Percentiles rank a stretch among this genome's conserved stretches.
phyloP scores from a whole-genome alignment of 1,139 yeast genomes.

The Scheffersomyces stambukii region DNA sequence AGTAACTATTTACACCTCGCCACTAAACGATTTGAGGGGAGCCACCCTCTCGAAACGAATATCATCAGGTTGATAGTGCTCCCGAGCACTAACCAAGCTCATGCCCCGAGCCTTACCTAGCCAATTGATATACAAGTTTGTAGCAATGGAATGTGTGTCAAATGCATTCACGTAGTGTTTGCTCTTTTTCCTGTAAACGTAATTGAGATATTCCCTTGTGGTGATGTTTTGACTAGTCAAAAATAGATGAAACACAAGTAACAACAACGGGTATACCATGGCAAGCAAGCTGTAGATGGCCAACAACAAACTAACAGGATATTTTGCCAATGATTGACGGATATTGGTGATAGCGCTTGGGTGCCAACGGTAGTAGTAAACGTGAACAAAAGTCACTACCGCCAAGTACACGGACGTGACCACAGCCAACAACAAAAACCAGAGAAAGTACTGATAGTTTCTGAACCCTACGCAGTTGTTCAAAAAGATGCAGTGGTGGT shows the following conservation, averaged over 20 bases:
- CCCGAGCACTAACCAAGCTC: constrained; percentile 34
- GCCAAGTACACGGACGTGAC: constrained; percentile 27
- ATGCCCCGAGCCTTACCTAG: constrained; percentile 46
- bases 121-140: constrained; percentile 47
- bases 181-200: constrained; percentile 18
- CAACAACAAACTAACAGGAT: constrained; percentile 47
- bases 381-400: constrained; percentile 2
- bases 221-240: constrained; percentile 59
- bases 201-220: constrained; percentile 61
- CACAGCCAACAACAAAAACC: constrained; percentile 31
- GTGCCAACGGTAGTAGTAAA: too few relatives aligned
- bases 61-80: constrained; percentile 36
- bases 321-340: constrained; percentile 17
- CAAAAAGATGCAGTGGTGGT: constrained; percentile 39
- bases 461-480: constrained; percentile 40
- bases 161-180: constrained; percentile 37
- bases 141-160: constrained; percentile 28
- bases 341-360: constrained; percentile 11
- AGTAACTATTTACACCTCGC: too few relatives aligned
- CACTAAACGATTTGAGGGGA: constrained; percentile 14
- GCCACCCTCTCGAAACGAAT: constrained; percentile 31
- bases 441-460: constrained; percentile 34
- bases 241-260: constrained; percentile 51
- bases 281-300: constrained; percentile 42
- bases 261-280: constrained; percentile 49